Base-by-base conservation (phyloP, 345 rosid species). In the Gynandropsis gynandra region DNA sequence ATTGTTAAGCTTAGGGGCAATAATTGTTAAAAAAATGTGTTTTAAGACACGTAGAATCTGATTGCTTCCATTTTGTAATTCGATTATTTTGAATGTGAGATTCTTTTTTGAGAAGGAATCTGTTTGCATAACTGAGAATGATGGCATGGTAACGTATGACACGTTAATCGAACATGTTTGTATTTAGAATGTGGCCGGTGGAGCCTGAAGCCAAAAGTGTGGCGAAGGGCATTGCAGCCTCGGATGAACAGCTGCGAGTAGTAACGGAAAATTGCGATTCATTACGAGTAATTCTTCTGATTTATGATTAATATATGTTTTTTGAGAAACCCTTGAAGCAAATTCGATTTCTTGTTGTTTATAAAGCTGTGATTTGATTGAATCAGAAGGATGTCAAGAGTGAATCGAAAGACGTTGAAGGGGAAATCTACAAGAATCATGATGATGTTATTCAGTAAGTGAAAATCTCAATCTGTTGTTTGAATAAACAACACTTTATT, bases 381-480 rank as follows among this genome's bases (percentile, higher is more conserved):
- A 57, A 64, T 54, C 24, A 83, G 81, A 80, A 80, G 68, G 72
- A 68, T 14, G 61, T 54, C 51, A 77, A 74, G 76, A 76, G 47
- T 63, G 83, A 80, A 56, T 56, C 87, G 6, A 68, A 69, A 46
- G 79, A n/a, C n/a, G n/a, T n/a, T n/a, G n/a, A n/a, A n/a, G n/a
- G n/a, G n/a, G n/a, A 80, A 54, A 83, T 67, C 71, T 81, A 79
- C n/a, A 81, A 70, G 75, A 83, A 79, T 6, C 94, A 83, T 59
- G 70, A n/a, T n/a, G n/a, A 76, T 50, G 88, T 88, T 42, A 76
- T 81, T 58, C 90, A 72, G 96, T 87, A 71, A 73, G 86, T 54
- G 44, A 17, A n/a, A n/a, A n/a, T 9, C 16, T 51, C 34, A 18
- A n/a, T n/a, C n/a, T n/a, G n/a, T n/a, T n/a, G n/a, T n/a, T n/a